Conservation (phyloP, 164 flowering plant species). For the Warburgia ugandensis region DNA sequence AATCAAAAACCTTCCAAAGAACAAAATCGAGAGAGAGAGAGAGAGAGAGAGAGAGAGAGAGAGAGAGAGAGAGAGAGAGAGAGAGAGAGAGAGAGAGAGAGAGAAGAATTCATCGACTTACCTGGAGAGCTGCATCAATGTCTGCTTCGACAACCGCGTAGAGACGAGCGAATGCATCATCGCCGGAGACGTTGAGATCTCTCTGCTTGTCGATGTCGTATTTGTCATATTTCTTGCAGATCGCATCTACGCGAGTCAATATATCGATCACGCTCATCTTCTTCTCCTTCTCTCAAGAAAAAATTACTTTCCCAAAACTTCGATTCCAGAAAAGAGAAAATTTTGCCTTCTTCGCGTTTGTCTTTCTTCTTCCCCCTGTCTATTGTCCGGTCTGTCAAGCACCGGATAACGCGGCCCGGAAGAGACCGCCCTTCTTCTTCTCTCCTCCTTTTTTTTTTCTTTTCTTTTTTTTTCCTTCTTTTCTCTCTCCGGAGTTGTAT, state of each 20-base stretch:
- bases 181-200: conserved; percentile 58
- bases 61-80: not conserved
- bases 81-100: not conserved
- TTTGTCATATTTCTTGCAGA: conserved; percentile 80
- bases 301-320: too few species aligned
- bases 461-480: too few species aligned
- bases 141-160: conserved; percentile 64
- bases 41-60: not conserved
- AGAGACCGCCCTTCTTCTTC: too few species aligned
- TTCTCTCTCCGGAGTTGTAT: too few species aligned
- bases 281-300: too few species aligned
- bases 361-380: too few species aligned
- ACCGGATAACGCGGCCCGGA: too few species aligned
- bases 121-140: conserved; percentile 69
- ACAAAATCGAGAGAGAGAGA: not conserved
- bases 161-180: conserved; percentile 83
- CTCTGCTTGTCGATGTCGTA: conserved; percentile 84
- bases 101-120: conserved; percentile 4
- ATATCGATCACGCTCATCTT: conserved; percentile 79
- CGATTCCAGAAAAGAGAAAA: too few species aligned
- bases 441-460: too few species aligned
- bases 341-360: too few species aligned
- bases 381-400: too few species aligned
- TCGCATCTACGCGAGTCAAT: conserved; percentile 65
- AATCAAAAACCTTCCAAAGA: not conserved